Evolutionary conservation across 129 eudicot species (phyloP).

Genomic region (Helichrysum umbraculigerum): DNA sequence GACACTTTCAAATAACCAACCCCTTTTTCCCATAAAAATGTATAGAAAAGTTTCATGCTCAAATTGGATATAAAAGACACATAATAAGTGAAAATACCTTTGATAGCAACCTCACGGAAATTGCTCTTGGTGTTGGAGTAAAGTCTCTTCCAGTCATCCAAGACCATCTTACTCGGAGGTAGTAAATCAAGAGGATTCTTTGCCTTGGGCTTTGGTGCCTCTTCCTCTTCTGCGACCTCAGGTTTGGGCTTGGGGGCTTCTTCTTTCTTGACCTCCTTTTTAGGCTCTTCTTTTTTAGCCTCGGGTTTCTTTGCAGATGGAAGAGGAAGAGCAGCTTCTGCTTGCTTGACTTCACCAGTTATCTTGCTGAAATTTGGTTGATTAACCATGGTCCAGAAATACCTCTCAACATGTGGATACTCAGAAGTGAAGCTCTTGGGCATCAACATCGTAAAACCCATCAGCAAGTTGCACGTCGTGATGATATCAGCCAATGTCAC

Average conservation of each 20-base stretch:
- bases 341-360: constrained; percentile 63
- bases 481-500: constrained; percentile 71
- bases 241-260: constrained; percentile 57
- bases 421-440: constrained; percentile 77
- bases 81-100: constrained; percentile 46
- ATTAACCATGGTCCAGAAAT: constrained; percentile 91
- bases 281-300: constrained; percentile 56
- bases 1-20: too few species aligned
- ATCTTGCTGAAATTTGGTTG: constrained; percentile 78
- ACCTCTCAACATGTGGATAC: constrained; percentile 98
- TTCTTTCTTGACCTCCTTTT: constrained; percentile 64
- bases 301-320: constrained; percentile 62
- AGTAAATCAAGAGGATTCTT: constrained; percentile 93
- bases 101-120: constrained; percentile 96
- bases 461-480: constrained; percentile 51
- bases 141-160: constrained; percentile 98
- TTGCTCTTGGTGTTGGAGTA: constrained; percentile 94
- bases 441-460: constrained; percentile 46
- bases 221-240: constrained; percentile 65
- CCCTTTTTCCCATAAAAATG: neutral
- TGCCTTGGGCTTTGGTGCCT: constrained; percentile 96
- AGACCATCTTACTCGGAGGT: constrained; percentile 89
- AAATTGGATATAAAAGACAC: neutral
- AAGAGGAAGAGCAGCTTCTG: constrained; percentile 58
- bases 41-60: neutral